These are phyloP conservation scores for Solanum virginianum DNA, from an alignment of 257 asterid genomes.

Conservation along the genomic window DNA sequence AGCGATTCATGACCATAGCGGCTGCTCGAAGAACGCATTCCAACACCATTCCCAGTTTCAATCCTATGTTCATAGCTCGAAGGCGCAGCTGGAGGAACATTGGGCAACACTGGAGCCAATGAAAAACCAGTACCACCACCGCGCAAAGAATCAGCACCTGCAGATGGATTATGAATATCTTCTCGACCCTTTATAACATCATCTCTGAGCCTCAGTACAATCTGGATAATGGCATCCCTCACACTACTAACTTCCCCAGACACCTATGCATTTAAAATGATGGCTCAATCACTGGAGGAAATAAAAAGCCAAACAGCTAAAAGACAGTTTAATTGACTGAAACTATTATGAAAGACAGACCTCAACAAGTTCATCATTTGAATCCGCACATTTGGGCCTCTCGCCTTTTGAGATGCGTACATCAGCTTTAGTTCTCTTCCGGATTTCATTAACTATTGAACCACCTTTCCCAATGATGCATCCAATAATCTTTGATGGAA, in stretches of 20 bases:
- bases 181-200: conserved; percentile 67
- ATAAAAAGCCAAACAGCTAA: not conserved
- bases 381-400: conserved; percentile 64
- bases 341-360: conserved; percentile 16
- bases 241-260: conserved; percentile 57
- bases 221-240: conserved; percentile 90
- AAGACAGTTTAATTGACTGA: not conserved
- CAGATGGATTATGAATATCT: conserved; percentile 44
- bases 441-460: conserved; percentile 72
- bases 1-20: conserved; percentile 63
- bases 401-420: conserved; percentile 78
- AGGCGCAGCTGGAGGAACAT: conserved; percentile 39
- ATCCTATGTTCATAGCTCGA: conserved; percentile 58
- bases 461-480: conserved; percentile 90
- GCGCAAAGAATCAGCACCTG: conserved; percentile 42
- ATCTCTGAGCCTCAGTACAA: conserved; percentile 79
- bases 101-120: conserved; percentile 38
- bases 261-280: conserved; percentile 31
- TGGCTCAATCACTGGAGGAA: not conserved
- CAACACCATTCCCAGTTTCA: conserved; percentile 50
- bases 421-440: conserved; percentile 79
- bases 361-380: conserved; percentile 83
- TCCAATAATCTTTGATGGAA: conserved; percentile 84
- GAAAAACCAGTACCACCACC: conserved; percentile 46
- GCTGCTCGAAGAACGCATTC: conserved; percentile 47